Evolutionary conservation across 306 rosid genomes (phyloP).

Genomic region (Trichosanthes truncata): DNA sequence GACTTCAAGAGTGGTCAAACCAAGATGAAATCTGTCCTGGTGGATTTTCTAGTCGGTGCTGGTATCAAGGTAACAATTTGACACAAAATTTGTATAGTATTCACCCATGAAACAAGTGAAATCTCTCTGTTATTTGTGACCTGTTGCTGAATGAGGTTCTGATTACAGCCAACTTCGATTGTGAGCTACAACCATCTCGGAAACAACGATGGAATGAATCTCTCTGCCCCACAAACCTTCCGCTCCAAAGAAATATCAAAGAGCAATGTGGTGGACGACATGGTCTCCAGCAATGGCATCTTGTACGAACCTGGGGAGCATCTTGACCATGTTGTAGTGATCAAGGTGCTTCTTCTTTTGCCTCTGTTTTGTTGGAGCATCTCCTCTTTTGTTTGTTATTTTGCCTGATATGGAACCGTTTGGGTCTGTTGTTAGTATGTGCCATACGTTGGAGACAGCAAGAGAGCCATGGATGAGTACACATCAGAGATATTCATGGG

Average conservation of each 20-base stretch:
- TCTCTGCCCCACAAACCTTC: constrained; percentile 96
- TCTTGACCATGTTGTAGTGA: constrained; percentile 96
- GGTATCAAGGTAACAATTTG: constrained; percentile 64
- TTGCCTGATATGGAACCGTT: background rate
- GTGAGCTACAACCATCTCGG: constrained; percentile 99
- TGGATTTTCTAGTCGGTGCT: constrained; percentile 98
- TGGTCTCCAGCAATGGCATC: constrained; percentile 93
- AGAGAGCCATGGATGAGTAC: constrained; percentile 98
- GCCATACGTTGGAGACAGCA: constrained; percentile 94
- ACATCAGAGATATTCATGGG: constrained; percentile 99
- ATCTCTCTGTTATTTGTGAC: background rate
- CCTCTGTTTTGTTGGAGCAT: background rate
- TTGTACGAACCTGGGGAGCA: constrained; percentile 89
- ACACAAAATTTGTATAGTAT: background rate
- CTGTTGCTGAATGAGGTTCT: background rate
- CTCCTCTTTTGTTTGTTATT: background rate
- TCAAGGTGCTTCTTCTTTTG: constrained; percentile 25
- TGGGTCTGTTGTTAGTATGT: constrained; percentile 39
- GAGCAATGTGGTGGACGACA: constrained; percentile 96
- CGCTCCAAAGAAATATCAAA: constrained; percentile 95
- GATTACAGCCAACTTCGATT: constrained; percentile 77
- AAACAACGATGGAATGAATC: constrained; percentile 97
- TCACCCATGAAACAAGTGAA: background rate
- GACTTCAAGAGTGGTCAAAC: constrained; percentile 99
- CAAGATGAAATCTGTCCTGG: constrained; percentile 90